Evolutionary conservation across 345 rosid species (phyloP).

Genomic region (Salix suchowensis): DNA sequence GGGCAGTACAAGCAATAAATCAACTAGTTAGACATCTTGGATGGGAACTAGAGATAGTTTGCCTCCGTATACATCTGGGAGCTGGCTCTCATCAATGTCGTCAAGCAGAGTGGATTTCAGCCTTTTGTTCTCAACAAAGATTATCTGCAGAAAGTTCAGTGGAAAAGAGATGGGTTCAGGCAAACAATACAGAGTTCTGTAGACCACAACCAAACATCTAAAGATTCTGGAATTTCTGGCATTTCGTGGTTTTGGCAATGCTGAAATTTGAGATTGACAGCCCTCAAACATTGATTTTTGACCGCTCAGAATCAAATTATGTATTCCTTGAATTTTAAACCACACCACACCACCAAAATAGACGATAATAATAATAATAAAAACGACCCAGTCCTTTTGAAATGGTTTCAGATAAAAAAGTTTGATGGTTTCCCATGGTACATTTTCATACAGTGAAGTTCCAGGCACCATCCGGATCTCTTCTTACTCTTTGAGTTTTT

Average conservation of each 20-base stretch:
- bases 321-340: too few species aligned
- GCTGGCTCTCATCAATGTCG: slow-evolving; percentile 77
- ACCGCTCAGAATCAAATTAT: too few species aligned
- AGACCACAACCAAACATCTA: background rate
- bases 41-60: slow-evolving; percentile 58
- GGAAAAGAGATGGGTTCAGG: background rate
- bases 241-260: background rate
- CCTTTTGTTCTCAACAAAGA: slow-evolving; percentile 74
- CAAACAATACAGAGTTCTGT: background rate
- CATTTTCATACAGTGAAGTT: background rate
- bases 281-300: too few species aligned
- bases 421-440: background rate
- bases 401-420: background rate
- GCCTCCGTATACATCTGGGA: slow-evolving; percentile 78
- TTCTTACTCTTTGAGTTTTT: background rate
- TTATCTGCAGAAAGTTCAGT: slow-evolving; percentile 45
- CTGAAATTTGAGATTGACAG: too few species aligned
- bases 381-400: background rate
- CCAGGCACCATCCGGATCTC: background rate
- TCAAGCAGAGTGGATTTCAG: slow-evolving; percentile 50
- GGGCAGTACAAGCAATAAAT: background rate
- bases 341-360: too few species aligned
- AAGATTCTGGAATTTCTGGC: background rate
- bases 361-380: background rate
- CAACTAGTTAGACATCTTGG: slow-evolving; percentile 30